Evolutionary conservation across 345 rosid species (phyloP).

Genomic region (Triadica sebifera): DNA sequence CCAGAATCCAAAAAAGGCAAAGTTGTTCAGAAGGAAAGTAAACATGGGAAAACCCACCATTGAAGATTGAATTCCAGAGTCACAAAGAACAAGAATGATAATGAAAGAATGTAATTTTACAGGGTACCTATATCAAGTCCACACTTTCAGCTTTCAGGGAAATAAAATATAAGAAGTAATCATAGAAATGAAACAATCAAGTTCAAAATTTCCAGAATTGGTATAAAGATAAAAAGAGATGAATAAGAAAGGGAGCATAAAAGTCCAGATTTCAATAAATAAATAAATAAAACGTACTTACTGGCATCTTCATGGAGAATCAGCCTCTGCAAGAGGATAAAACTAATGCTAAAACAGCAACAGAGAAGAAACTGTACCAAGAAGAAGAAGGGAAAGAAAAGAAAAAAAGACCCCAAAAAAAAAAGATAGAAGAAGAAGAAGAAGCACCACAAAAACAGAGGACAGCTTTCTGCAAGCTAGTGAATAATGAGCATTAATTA

Average conservation of each 20-base stretch:
- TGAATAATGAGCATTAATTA: conserved; percentile 55
- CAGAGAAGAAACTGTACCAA: conserved; percentile 13
- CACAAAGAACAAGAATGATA: neutral
- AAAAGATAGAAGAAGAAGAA: conserved; percentile 11
- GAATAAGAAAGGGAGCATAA: conserved; percentile 6
- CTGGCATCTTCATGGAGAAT: conserved; percentile 87
- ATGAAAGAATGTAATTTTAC: neutral
- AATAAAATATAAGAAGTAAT: neutral
- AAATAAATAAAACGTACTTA: conserved; percentile 78
- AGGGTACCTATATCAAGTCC: neutral
- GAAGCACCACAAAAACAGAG: conserved; percentile 36
- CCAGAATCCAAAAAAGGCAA: conserved; percentile 26
- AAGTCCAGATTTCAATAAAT: conserved; percentile 26
- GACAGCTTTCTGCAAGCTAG: conserved; percentile 39
- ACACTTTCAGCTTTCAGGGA: too few species aligned
- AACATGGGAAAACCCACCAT: neutral
- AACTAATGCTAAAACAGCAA: conserved; percentile 8
- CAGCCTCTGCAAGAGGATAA: conserved; percentile 29
- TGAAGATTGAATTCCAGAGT: neutral
- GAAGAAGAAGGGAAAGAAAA: conserved; percentile 3
- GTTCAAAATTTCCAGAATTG: conserved; percentile 27
- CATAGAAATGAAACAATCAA: conserved; percentile 24
- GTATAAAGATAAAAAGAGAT: neutral
- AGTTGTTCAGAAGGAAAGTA: conserved; percentile 6
- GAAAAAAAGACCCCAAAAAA: conserved; percentile 16